phyloP scores from a whole-genome alignment of 1,284 basidiomycete species.

The Phellopilus nigrolimitatus region DNA sequence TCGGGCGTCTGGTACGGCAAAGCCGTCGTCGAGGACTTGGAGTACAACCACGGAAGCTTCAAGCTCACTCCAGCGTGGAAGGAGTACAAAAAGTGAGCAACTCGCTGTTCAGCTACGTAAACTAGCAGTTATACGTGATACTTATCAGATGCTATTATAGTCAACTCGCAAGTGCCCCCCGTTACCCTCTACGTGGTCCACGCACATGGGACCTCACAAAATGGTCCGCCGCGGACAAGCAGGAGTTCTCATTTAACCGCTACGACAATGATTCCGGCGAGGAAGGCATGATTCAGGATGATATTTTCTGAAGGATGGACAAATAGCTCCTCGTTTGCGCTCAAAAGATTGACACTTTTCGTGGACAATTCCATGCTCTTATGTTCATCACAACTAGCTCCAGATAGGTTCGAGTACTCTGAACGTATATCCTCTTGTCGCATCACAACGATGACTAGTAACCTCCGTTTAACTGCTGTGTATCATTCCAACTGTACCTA shows the following conservation, averaged over 20 bases:
- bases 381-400: no score
- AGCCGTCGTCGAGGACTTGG: constrained; percentile 16
- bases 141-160: not conserved
- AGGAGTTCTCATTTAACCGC: constrained; percentile 24
- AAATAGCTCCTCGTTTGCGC: no score
- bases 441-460: no score
- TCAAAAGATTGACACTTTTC: no score
- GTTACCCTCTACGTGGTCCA: constrained; percentile 29
- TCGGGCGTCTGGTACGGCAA: constrained; percentile 29
- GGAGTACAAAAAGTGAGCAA: constrained; percentile 32
- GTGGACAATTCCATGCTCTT: no score
- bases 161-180: not conserved
- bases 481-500: no score
- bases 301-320: no score
- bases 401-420: no score
- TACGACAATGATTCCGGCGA: not conserved
- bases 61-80: constrained; percentile 33
- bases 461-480: no score
- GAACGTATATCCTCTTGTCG: no score
- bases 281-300: no score
- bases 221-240: constrained; percentile 31
- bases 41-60: constrained; percentile 22
- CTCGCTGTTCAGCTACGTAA: no score
- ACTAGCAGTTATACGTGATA: not conserved
- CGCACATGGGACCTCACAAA: constrained; percentile 34